Base-by-base conservation (phyloP, 306 rosid species). In the Crotalaria pallida region DNA sequence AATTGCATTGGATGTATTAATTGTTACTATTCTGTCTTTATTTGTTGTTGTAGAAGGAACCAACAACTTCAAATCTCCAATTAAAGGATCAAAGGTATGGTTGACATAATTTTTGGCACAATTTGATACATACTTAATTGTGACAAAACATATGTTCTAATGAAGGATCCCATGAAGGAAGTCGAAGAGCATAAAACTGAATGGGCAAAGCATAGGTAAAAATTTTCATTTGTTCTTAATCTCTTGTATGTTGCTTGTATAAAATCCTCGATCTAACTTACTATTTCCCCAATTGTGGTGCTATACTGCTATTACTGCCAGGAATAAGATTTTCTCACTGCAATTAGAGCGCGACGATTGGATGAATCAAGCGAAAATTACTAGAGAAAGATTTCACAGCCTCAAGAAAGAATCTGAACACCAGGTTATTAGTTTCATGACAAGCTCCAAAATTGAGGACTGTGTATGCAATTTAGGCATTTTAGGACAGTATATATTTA, bases 171-270 rank as follows among this genome's bases (percentile, higher is more conserved):
- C 24, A 51, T 50, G 7, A 67, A 5, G 24, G 51, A 63, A 60
- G 13, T 8, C 3, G 29, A 64, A 0, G 73, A 34, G 34, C 77
- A 9, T 24, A 17, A 34, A 33, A 64, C 18, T 52, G 58, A 27
- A 40, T 13, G 34, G 45, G 67, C 66, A 15, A 77, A 60, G 47
- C 60, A 75, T 34, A 67, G 85, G 85, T 81, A 50, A 59, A 10
- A 2, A 13, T 56, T 58, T 41, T 61, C 19, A 44, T 71, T 45
- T 34, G 24, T 59, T 65, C 34, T 58, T 36, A 11, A 61, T 44
- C n/a, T n/a, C 9, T 58, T 56, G 12, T 43, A 3, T 23, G 13
- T 72, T 67, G 9, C 18, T 53, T n/a, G 10, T 24, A 29, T 38
- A 15, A 10, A 29, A 40, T 16, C 24, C n/a, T n/a, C n/a, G n/a